Evolutionary conservation across 306 rosid genomes (phyloP), one percentile per base, ranked within the genome.

Genomic region (Lathyrus aphaca): DNA sequence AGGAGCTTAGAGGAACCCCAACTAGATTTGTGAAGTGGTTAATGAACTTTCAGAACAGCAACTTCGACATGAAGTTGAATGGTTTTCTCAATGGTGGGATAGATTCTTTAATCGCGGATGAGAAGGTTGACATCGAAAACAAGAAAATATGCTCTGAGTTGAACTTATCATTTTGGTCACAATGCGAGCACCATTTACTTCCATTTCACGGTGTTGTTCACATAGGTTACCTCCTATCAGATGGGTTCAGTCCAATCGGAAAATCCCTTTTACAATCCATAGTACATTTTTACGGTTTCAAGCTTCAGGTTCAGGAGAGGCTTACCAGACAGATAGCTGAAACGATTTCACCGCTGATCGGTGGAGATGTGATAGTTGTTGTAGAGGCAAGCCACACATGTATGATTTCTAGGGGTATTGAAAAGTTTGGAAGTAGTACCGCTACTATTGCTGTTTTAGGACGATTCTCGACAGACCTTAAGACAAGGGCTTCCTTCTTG

Each of bases 291-390:
- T 91, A 86, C 39, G 97, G 97, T 18, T 91, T 87, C 77, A 95
- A 91, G 88, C 99, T 91, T 48, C 99, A 95, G 83, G 99, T 95
- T 25, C 99, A 95, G 80, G 99, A 95, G 71, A 87, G 97, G 77
- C 88, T 95, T 66, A 95, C 99, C 1, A 82, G 97, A 73, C 97
- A 95, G 84, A 87, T 95, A 75, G 97, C 99, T 4, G 99, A 95
- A 83, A 86, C 84, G 11, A 85, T 86, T 66, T 80, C 99, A 2
- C 84, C 91, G 7, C 54, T 89, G 54, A 43, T 87, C 56, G 91
- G 95, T n/a, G 89, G 89, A 68, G 88, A 91, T 68, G 95, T 95
- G 54, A 80, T 95, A 21, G 92, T 95, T 55, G 99, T 91, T 78
- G 96, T 77, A 21, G 99, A 95, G 83, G 99, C 97, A 62, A 77